phyloP scores from a whole-genome alignment of 176 grass and related monocot species.

The Zoysia japonica region DNA sequence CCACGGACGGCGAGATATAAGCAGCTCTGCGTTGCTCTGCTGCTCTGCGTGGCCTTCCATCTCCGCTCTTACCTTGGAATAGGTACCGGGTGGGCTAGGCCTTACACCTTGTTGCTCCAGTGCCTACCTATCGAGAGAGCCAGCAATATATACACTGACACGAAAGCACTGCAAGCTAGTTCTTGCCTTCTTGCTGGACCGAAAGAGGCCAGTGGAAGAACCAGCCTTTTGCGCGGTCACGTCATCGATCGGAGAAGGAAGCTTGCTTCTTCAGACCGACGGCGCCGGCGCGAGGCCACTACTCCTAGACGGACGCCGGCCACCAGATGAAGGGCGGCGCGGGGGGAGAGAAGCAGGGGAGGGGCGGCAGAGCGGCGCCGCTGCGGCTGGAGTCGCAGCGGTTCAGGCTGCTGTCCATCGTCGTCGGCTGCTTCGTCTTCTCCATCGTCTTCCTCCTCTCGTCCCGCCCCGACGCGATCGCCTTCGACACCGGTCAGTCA shows the following conservation, averaged over 20 bases:
- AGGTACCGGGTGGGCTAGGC: neutral
- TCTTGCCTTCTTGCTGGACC: neutral
- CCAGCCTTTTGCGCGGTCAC: slow-evolving; percentile 1
- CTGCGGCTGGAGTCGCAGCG: slow-evolving; percentile 63
- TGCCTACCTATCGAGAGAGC: neutral
- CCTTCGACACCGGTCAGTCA: slow-evolving; percentile 45
- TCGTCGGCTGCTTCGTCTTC: slow-evolving; percentile 76
- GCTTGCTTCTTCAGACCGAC: neutral
- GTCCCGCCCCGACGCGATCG: slow-evolving; percentile 56
- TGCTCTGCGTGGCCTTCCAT: neutral
- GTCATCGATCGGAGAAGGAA: neutral
- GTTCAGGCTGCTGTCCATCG: slow-evolving; percentile 55
- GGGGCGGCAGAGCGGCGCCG: neutral
- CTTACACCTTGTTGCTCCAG: neutral
- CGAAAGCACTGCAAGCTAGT: neutral
- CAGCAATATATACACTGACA: neutral
- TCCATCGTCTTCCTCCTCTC: slow-evolving; percentile 73
- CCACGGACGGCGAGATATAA: slow-evolving; percentile 1
- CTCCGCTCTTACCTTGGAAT: neutral
- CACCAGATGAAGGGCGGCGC: slow-evolving; percentile 37
- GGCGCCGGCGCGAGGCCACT: neutral
- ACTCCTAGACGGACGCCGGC: no score
- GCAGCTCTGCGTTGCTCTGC: neutral
- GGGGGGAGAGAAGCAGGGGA: slow-evolving; percentile 21
- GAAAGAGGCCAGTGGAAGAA: neutral